These are phyloP conservation scores for Furcasterigmium furcatum DNA, from an alignment of 2,329 filamentous ascomycete genomes.

Conservation along the genomic window DNA sequence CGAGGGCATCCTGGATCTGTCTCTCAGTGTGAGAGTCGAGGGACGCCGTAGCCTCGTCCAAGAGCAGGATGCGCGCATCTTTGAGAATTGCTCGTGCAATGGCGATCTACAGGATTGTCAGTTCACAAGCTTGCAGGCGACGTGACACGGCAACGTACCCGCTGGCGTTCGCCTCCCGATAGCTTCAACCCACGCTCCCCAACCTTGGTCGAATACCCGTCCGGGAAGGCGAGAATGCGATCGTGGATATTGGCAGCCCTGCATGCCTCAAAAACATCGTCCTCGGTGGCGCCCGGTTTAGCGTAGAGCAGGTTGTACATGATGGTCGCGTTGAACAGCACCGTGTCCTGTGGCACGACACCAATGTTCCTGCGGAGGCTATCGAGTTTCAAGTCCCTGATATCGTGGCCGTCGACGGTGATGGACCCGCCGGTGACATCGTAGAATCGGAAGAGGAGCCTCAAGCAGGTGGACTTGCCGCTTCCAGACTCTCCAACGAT, in stretches of 20 bases:
- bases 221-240: slow-evolving; percentile 47
- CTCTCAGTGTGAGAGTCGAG: slow-evolving; percentile 61
- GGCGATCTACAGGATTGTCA: slow-evolving; percentile 32
- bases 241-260: slow-evolving; percentile 53
- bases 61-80: slow-evolving; percentile 64
- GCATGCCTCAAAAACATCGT: slow-evolving; percentile 48
- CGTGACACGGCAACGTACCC: slow-evolving; percentile 31
- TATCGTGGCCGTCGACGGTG: slow-evolving; percentile 40
- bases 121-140: no score
- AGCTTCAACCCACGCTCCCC: slow-evolving; percentile 50
- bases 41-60: slow-evolving; percentile 71
- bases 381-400: slow-evolving; percentile 34
- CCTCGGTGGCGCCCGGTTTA: slow-evolving; percentile 42
- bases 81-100: slow-evolving; percentile 66
- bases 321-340: slow-evolving; percentile 50
- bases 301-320: slow-evolving; percentile 55
- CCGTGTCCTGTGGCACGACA: slow-evolving; percentile 41
- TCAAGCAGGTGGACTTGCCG: slow-evolving; percentile 46
- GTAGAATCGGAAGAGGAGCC: slow-evolving; percentile 49
- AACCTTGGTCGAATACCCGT: slow-evolving; percentile 50
- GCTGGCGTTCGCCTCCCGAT: slow-evolving; percentile 59
- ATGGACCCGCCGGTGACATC: slow-evolving; percentile 42
- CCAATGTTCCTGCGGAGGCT: slow-evolving; percentile 38
- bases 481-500: slow-evolving; percentile 42
- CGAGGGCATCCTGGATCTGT: slow-evolving; percentile 52